Conservation (phyloP, 176 grass and related monocot species). For the Otatea glauca region DNA sequence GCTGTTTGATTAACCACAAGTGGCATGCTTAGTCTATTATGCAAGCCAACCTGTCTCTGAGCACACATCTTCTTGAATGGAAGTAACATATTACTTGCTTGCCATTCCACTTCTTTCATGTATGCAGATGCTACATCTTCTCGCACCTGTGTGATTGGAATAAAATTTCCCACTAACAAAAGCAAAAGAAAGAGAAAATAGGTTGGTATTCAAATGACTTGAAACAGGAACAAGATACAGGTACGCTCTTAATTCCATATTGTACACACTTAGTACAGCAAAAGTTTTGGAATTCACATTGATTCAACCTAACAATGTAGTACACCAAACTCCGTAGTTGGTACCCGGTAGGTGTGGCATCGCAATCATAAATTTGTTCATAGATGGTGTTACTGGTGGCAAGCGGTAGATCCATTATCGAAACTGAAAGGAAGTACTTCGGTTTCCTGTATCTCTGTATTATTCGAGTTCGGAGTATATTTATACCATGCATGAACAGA, state of each 20-base stretch:
- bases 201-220: conserved; percentile 24
- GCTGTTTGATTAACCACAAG: neutral
- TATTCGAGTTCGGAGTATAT: conserved; percentile 14
- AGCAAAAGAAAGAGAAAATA: neutral
- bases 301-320: conserved; percentile 25
- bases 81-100: conserved; percentile 55
- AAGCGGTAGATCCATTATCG: conserved; percentile 9
- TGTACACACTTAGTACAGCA: neutral
- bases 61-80: conserved; percentile 80
- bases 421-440: neutral
- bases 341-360: conserved; percentile 26
- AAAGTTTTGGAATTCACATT: neutral
- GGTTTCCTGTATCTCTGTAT: neutral
- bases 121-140: conserved; percentile 76
- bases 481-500: neutral
- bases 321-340: neutral
- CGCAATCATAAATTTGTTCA: conserved; percentile 5
- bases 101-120: conserved; percentile 76
- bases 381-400: neutral
- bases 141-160: conserved; percentile 76
- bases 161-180: conserved; percentile 75
- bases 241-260: too few relatives aligned
- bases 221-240: neutral
- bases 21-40: neutral
- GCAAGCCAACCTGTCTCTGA: conserved; percentile 52